Conservation (phyloP, 2,329 filamentous ascomycete species). For the Trichoderma guizhouense region DNA sequence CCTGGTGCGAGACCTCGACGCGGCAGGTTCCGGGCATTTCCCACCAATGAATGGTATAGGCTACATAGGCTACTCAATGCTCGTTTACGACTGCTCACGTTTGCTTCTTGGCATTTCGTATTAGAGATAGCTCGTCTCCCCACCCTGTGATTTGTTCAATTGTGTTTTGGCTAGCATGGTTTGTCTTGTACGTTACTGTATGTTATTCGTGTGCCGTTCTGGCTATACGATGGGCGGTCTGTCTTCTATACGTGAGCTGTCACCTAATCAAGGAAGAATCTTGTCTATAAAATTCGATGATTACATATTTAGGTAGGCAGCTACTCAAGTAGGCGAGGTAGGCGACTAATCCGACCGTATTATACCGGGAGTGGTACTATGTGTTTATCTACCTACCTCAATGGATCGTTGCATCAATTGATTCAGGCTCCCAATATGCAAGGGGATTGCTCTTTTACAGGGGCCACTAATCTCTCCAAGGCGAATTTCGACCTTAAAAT, state of each 20-base stretch:
- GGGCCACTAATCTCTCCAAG: neutral
- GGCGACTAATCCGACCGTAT: neutral
- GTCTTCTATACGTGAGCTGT: neutral
- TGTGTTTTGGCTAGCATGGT: neutral
- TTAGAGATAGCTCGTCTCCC: neutral
- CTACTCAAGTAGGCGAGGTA: neutral
- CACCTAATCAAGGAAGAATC: neutral
- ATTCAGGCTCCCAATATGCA: neutral
- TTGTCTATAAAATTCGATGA: neutral
- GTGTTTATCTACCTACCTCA: neutral
- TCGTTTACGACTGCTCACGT: neutral
- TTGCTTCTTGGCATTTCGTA: neutral
- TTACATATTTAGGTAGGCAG: neutral
- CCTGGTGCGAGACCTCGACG: neutral
- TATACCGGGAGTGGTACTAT: neutral
- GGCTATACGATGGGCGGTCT: neutral
- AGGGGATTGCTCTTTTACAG: neutral
- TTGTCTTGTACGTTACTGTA: neutral
- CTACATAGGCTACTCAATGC: neutral
- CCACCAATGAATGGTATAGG: neutral
- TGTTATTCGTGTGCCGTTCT: neutral
- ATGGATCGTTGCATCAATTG: neutral
- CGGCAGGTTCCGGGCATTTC: neutral
- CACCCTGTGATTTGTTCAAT: neutral
- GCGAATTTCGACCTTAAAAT: neutral